Base-by-base conservation (phyloP, 768 basidiomycete species). In the Holtermannia corniformis region DNA sequence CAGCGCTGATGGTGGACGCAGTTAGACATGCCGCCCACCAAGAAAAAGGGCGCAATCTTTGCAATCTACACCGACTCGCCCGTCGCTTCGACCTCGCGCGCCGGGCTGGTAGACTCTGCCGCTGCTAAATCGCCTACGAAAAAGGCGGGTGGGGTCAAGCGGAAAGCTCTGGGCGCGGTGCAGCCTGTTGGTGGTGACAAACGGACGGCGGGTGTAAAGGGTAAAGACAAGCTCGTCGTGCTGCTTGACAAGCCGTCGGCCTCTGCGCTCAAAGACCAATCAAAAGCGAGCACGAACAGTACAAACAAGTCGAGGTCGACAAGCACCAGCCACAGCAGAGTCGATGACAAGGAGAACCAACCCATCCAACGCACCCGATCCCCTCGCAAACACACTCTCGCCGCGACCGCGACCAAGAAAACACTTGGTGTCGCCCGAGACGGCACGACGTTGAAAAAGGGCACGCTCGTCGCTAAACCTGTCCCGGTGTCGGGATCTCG, bases 1-100 rank as follows among this genome's bases (percentile, higher is more conserved):
- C n/a, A n/a, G n/a, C n/a, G n/a, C n/a, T n/a, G n/a, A n/a, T n/a
- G n/a, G n/a, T n/a, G n/a, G n/a, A n/a, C n/a, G n/a, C n/a, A n/a
- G n/a, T n/a, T 37, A 7, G 32, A 13, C 41, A 72, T 72, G 71
- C 71, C 71, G 13, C 51, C 65, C 20, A 65, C 64, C 42, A 65
- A 67, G 44, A 66, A 66, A 50, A 70, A 67, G 46, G 71, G 71
- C 44, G 67, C 71, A 12, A 61, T 67, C 7, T 72, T 72, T 55
- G 57, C 67, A 42, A 67, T 72, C 43, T 68, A 68, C 59, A 54
- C 67, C 24, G 71, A 72, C 52, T 65, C 68, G 0, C 68, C 70
- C 24, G 22, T 24, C 1, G 25, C 19, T 22, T 40, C 50, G 5
- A 16, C 21, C 37, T 20, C 20, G 7, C 21, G 43, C n/a, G 14